Evolutionary conservation across 345 rosid genomes (phyloP), one percentile per base, ranked within the genome.

Genomic region (Euphorbia tirucalli): DNA sequence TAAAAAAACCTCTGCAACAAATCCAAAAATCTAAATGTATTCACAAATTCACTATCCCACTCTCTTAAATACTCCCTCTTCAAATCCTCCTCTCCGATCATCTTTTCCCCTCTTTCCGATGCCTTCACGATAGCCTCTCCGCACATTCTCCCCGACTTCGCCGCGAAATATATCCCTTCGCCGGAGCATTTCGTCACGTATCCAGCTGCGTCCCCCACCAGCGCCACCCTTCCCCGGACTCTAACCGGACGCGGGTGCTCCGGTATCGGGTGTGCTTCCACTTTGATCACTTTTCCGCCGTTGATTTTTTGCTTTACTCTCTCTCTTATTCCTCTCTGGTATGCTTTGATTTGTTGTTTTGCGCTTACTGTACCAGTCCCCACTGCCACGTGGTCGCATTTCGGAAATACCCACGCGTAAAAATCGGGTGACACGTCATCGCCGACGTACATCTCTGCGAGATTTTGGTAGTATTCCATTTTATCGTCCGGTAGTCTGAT

Each of bases 381-480:
- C 22, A 89, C 90, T 2, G 91, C 94, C 75, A 89, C 91, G 81
- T 89, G 94, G 79, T 89, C 91, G 72, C 90, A 89, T 70, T 89
- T 89, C 0, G 91, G 91, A 52, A 89, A 89, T 0, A 87, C 94
- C 94, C 90, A 87, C 8, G 83, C 90, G 83, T 89, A 89, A 59
- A 89, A 87, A 22, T 89, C 90, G 39, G 94, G 94, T 16, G 94
- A 89, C 69, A 89, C 91, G 85, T 89, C 94, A 13, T 84, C 39
- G 0, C 94, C 91, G 0, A 87, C 85, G 78, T 89, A 87, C 88
- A 89, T 87, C 76, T 89, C 91, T 7, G 90, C 91, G 65, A 89
- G 88, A 37, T 89, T 72, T 43, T 80, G 70, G 73, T 89, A 87
- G 64, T 85, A 84, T 14, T 71, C 84, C 94, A 89, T 89, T 73